Evolutionary conservation across 768 basidiomycete genomes (phyloP), one percentile per base, ranked within the genome.

Genomic region (Leccinum sublutescens): DNA sequence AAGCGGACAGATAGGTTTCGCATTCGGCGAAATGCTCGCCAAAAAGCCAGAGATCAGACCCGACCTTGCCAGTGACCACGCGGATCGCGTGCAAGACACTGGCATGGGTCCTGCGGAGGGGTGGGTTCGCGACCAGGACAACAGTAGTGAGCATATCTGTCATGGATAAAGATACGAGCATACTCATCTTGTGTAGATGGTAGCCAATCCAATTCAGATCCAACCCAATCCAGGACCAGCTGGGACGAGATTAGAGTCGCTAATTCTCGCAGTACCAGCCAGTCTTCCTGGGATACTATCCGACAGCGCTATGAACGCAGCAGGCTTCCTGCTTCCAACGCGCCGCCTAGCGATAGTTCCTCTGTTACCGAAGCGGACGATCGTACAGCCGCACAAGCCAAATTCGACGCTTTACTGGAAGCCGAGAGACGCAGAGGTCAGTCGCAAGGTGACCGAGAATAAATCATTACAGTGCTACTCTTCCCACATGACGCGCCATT

Each of bases 211-310:
- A 58, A 34, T 17, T 49, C 63, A 27, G 57, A 56, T 21, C 58
- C 56, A n/a, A 34, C 50, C 23, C 55, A 31, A 57, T 57, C 68
- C 52, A 59, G 58, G 38, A 81, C 73, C 54, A 82, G 77, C 60
- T 91, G 89, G 89, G 86, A 88, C 34, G 80, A 85, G 61, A 85
- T 91, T 50, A 84, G 88, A 55, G 75, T 76, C 48, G 80, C 75
- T 33, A 86, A 86, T 59, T 75, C 74, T 15, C 71, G 75, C 19
- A 74, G 71, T 31, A 58, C 72, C 15, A 77, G 70, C 43, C 70
- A 68, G 4, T 89, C 89, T 19, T 77, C 86, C 4, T 90, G 89
- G 89, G 89, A 90, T 64, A 69, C 74, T 25, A 76, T 91, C 21
- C 83, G 89, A 33, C 85, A 88, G 67, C 77, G 76, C 50, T 79